A percentile compares a stretch with the other conserved stretches of the same genome.
phyloP scores from a whole-genome alignment of 2,329 filamentous ascomycete species.

The Microdochium paspali region DNA sequence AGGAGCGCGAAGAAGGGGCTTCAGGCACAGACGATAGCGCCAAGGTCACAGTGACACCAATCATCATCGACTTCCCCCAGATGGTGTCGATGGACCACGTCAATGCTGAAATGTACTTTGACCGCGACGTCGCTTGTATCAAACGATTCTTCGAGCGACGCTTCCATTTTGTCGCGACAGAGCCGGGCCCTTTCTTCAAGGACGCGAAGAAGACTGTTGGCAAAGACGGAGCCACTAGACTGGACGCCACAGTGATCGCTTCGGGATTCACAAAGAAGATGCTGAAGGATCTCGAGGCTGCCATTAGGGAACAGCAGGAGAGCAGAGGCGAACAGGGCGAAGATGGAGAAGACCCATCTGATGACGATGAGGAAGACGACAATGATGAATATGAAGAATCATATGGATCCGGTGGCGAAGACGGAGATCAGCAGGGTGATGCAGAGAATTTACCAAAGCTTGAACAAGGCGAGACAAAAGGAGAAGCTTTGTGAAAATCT shows the following conservation, averaged over 20 bases:
- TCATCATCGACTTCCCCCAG: conserved; percentile 96
- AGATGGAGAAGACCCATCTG: conserved; percentile 25
- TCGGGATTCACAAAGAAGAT: conserved; percentile 97
- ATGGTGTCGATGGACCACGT: conserved; percentile 92
- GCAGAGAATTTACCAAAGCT: conserved; percentile 10
- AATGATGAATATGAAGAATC: conserved; percentile 20
- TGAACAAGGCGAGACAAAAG: conserved; percentile 7
- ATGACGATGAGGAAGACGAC: conserved; percentile 24
- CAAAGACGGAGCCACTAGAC: conserved; percentile 53
- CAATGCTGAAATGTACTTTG: conserved; percentile 96
- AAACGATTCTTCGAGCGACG: conserved; percentile 87
- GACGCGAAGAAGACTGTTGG: conserved; percentile 70
- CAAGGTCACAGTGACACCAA: conserved; percentile 55
- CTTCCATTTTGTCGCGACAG: conserved; percentile 78
- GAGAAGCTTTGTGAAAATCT: conserved; percentile 11
- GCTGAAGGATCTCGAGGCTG: conserved; percentile 84
- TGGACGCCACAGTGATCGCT: conserved; percentile 85
- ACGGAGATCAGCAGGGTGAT: conserved; percentile 15
- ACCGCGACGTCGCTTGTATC: conserved; percentile 89
- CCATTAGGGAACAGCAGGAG: conserved; percentile 70
- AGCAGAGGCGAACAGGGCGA: conserved; percentile 27
- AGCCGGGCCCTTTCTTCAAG: conserved; percentile 75
- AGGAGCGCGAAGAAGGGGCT: conserved; percentile 45
- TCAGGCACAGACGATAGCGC: conserved; percentile 7
- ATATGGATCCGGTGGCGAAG: conserved; percentile 19